Percentiles rank a stretch among this genome's conserved stretches.
phyloP scores from a whole-genome alignment of 176 grass and related monocot species.

The Juncus inflexus region DNA sequence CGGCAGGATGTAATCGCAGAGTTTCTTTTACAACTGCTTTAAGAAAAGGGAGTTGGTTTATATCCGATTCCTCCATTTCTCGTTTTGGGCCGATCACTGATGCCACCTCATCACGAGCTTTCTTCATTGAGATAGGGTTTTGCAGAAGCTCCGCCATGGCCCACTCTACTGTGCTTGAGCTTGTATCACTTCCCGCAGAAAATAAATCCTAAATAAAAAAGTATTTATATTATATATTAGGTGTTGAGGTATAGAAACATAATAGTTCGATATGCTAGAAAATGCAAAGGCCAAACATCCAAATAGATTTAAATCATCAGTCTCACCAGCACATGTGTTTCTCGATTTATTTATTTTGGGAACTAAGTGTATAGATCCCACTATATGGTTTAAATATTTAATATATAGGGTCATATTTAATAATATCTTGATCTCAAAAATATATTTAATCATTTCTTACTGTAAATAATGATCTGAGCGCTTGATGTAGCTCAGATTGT shows the following conservation, averaged over 20 bases:
- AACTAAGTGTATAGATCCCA: too few relatives aligned
- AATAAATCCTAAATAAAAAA: too few relatives aligned
- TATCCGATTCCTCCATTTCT: constrained; percentile 35
- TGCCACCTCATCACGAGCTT: constrained; percentile 22
- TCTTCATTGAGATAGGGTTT: constrained; percentile 27
- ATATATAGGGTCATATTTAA: too few relatives aligned
- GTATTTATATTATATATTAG: too few relatives aligned
- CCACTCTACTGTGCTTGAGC: constrained; percentile 39
- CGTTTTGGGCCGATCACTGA: constrained; percentile 13
- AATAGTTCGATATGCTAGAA: too few relatives aligned
- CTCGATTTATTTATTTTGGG: too few relatives aligned
- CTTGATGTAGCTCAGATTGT: background rate
- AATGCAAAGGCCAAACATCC: too few relatives aligned
- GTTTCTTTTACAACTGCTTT: constrained; percentile 48
- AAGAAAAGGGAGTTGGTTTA: constrained; percentile 31
- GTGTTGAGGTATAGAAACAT: too few relatives aligned
- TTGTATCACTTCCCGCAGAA: constrained; percentile 37
- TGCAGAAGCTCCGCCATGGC: constrained; percentile 40
- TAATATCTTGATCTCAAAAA: too few relatives aligned
- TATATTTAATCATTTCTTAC: constrained; percentile 20
- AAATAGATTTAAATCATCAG: too few relatives aligned
- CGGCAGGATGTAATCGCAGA: constrained; percentile 32
- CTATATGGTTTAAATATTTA: too few relatives aligned
- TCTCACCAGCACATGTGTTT: too few relatives aligned
- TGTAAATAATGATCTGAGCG: constrained; percentile 16